A percentile compares a stretch with the other conserved stretches of the same genome.
Conservation (phyloP, 345 rosid species). For the Eucalyptus cloeziana region DNA sequence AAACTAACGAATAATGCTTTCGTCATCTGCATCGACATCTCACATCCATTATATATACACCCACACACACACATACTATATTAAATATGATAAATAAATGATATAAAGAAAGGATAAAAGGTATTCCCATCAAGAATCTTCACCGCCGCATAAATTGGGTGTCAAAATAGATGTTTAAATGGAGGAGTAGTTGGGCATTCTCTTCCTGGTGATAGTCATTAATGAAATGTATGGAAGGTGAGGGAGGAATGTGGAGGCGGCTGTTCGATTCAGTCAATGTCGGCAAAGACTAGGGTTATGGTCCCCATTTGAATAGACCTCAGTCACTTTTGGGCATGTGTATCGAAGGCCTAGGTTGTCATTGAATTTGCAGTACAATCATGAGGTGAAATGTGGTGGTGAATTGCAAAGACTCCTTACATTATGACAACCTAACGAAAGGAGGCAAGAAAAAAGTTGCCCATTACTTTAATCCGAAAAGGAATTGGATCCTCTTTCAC, state of each 20-base stretch:
- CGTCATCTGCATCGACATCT: not conserved
- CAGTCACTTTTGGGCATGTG: not conserved
- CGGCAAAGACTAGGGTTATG: not conserved
- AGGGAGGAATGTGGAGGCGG: not conserved
- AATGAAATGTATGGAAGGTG: not conserved
- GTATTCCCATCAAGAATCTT: not conserved
- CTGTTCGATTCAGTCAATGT: not conserved
- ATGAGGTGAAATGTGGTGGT: not conserved
- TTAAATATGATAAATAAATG: not conserved
- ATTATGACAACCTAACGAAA: not conserved
- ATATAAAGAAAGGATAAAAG: not conserved
- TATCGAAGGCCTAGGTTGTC: not conserved
- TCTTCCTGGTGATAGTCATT: not conserved
- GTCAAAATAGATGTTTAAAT: not conserved
- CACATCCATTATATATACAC: not conserved
- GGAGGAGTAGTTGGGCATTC: not conserved
- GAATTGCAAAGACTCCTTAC: not conserved
- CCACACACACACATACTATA: not conserved
- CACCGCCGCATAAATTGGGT: not conserved
- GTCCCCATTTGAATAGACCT: not conserved
- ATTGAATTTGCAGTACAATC: not conserved
- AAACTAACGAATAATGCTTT: not conserved
- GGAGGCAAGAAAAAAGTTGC: not conserved
- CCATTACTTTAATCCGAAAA: not conserved
- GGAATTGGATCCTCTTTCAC: not conserved